Evolutionary conservation across 768 basidiomycete genomes (phyloP), one percentile per base, ranked within the genome.

Genomic region (Termitomyces sp.): DNA sequence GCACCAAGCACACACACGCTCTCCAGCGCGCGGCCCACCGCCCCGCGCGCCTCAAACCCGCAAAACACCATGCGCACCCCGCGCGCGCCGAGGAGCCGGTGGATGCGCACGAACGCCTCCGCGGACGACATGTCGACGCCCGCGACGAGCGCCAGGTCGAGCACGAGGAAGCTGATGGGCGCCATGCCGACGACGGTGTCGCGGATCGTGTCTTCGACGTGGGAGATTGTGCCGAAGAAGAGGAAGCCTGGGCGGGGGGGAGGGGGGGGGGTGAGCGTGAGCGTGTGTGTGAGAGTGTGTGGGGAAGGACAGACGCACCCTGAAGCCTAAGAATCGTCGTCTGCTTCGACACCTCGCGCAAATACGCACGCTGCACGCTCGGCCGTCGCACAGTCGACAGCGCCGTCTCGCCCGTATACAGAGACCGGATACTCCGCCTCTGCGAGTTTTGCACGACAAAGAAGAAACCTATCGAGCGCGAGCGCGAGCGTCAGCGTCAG

Each of bases 371-470:
- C 67, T 98, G 96, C 4, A 86, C 78, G 55, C 85, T 86, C 0
- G 95, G 96, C 21, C 96, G 77, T 10, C 96, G 85, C 3, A 98
- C 96, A 1, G 94, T 92, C 2, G 94, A 97, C 68, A 93, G 84
- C 0, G 89, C 87, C 0, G 86, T 81, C 50, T 91, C 85, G 0
- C 95, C 95, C 2, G 86, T 87, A 67, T 91, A 86, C 38, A 93
- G 78, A 0, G 86, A 81, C 9, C 96, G 84, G 58, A 99, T 94
- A 60, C 93, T 92, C 45, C 82, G 73, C 15, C 91, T 71, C 63
- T 87, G 89, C 0, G 94, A 97, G 57, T 91, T 96, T 65, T 96
- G 92, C 2, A 98, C 79, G n/a, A 99, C 96, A 66, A 99, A 99
- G 75, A 96, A 97, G 70, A 98, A 78, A 64, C 88, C 91, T 31